Evolutionary conservation across 306 rosid genomes (phyloP).

Genomic region (Castanea crenata): DNA sequence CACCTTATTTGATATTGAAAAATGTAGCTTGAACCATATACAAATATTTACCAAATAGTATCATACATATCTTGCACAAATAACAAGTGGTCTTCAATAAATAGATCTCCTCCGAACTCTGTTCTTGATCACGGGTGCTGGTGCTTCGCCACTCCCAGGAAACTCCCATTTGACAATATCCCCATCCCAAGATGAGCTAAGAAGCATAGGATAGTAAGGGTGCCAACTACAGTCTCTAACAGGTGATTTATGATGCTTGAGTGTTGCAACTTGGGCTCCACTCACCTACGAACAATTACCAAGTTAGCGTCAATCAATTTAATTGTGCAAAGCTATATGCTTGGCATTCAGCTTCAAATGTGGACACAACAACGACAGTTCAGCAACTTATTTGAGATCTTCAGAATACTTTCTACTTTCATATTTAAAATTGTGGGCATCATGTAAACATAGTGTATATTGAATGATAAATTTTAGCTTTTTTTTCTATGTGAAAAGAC

Average conservation of each 20-base stretch:
- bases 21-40: constrained; percentile 9
- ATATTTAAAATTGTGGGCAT: background rate
- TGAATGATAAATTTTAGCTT: background rate
- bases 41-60: constrained; percentile 11
- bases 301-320: background rate
- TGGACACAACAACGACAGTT: background rate
- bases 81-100: constrained; percentile 20
- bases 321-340: background rate
- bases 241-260: constrained; percentile 83
- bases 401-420: background rate
- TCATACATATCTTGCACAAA: background rate
- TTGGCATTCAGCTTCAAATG: background rate
- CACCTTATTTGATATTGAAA: constrained; percentile 6
- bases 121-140: constrained; percentile 28
- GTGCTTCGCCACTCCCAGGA: constrained; percentile 44
- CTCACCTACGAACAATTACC: constrained; percentile 48
- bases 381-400: background rate
- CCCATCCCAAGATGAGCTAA: constrained; percentile 97
- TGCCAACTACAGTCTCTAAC: constrained; percentile 99
- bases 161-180: constrained; percentile 83
- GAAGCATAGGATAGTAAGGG: constrained; percentile 70
- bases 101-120: constrained; percentile 39
- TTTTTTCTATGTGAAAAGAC: background rate
- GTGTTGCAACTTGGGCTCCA: constrained; percentile 81
- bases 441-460: background rate